A percentile compares a stretch with the other conserved stretches of the same genome.
Evolutionary conservation across 73 alveolate species (phyloP).

Genomic region (Paramecium biaurelia): DNA sequence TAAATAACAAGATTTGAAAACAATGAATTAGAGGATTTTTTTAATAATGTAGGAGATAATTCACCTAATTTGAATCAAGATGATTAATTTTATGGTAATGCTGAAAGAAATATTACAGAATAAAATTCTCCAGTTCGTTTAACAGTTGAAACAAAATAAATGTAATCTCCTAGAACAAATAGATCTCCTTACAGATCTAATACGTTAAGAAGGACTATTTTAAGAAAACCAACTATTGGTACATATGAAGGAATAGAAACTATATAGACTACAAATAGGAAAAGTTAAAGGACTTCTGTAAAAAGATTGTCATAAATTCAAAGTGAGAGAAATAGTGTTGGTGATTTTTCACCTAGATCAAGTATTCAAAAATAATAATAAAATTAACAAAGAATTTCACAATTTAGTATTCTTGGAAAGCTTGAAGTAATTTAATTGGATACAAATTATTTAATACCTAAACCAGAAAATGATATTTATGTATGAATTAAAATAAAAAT

Average conservation of each 20-base stretch:
- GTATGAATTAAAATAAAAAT: not conserved
- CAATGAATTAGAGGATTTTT: slow-evolving; percentile 5
- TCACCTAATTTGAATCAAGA: not conserved
- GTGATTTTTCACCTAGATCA: not conserved
- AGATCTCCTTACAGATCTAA: not conserved
- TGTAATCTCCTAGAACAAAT: not conserved
- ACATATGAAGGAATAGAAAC: slow-evolving; percentile 5
- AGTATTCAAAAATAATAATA: not conserved
- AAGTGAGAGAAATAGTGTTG: not conserved
- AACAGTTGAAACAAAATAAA: not conserved
- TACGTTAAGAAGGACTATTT: not conserved
- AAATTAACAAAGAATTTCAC: not conserved
- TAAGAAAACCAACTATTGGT: slow-evolving; percentile 10
- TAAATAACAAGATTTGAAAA: not conserved
- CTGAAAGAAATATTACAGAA: not conserved
- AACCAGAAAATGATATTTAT: not conserved
- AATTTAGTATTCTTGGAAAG: not conserved
- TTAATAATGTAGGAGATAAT: not conserved
- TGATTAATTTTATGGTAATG: not conserved
- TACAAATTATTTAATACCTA: not conserved
- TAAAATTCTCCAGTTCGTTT: not conserved
- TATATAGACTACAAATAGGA: not conserved
- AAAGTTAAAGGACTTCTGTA: not conserved
- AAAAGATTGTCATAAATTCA: not conserved
- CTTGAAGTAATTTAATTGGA: not conserved